Evolutionary conservation across 306 rosid genomes (phyloP).

Genomic region (Rosa persica): DNA sequence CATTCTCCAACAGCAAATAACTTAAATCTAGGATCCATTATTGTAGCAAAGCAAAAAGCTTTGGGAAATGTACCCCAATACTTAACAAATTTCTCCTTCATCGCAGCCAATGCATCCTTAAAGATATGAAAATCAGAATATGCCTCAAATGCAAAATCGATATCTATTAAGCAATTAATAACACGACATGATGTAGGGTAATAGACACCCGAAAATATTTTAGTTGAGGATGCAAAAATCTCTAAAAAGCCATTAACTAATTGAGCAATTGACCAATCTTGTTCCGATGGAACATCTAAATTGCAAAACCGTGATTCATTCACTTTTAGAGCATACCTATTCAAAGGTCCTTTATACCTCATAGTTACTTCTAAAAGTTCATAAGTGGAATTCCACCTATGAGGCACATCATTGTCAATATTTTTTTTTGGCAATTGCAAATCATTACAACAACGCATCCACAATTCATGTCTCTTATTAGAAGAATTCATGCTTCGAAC

Average conservation of each 20-base stretch:
- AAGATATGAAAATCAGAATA: background rate
- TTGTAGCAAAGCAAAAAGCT: background rate
- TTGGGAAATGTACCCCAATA: background rate
- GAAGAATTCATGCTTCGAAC: background rate
- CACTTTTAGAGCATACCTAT: too few species aligned
- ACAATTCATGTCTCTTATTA: background rate
- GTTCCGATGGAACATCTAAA: background rate
- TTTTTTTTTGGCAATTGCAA: background rate
- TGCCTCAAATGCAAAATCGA: too few species aligned
- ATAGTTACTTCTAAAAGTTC: too few species aligned
- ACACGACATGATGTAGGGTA: background rate
- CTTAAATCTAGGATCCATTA: background rate
- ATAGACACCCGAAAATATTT: background rate
- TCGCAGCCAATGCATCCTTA: background rate
- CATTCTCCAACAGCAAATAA: background rate
- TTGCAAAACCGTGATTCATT: background rate
- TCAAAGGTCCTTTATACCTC: too few species aligned
- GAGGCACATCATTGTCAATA: constrained; percentile 2
- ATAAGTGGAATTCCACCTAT: background rate
- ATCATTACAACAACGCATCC: background rate
- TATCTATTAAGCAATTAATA: too few species aligned
- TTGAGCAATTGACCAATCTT: background rate
- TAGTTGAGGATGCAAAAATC: background rate
- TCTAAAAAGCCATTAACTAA: background rate
- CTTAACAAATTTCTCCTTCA: background rate